Conservation (phyloP, 1,284 basidiomycete species). For the Papiliotrema fonsecae region DNA sequence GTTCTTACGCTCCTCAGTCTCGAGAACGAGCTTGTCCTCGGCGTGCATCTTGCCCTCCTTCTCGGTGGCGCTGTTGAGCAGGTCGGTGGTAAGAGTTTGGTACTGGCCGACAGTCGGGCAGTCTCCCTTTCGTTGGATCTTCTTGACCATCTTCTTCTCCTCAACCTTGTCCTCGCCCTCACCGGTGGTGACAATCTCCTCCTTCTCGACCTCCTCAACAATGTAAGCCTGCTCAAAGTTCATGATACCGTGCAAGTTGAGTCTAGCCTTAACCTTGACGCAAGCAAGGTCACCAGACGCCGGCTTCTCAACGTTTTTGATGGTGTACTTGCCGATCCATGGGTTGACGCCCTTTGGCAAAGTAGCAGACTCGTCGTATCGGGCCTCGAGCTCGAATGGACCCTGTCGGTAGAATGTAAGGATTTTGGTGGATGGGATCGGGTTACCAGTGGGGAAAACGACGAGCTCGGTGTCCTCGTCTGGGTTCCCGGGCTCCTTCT, state of each 20-base stretch:
- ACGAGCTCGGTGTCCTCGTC: constrained; percentile 84
- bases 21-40: constrained; percentile 85
- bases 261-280: constrained; percentile 81
- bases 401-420: constrained; percentile 88
- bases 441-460: constrained; percentile 78
- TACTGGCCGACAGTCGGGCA: constrained; percentile 64
- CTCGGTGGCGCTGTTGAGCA: constrained; percentile 66
- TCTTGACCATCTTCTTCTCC: constrained; percentile 62
- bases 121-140: constrained; percentile 72
- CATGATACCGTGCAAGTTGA: constrained; percentile 78
- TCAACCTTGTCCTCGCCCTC: constrained; percentile 58
- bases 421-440: constrained; percentile 84
- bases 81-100: constrained; percentile 58
- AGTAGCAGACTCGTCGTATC: constrained; percentile 63
- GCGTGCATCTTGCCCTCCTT: constrained; percentile 80
- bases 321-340: constrained; percentile 71
- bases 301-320: constrained; percentile 66
- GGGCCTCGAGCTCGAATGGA: constrained; percentile 77
- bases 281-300: constrained; percentile 66
- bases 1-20: constrained; percentile 96
- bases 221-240: constrained; percentile 79
- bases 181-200: constrained; percentile 56
- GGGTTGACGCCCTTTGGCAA: constrained; percentile 77
- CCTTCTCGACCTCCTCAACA: constrained; percentile 66
- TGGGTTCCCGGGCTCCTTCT: constrained; percentile 62